Conservation (phyloP, 805 yeast species). For the Wickerhamiella spandovensis region DNA sequence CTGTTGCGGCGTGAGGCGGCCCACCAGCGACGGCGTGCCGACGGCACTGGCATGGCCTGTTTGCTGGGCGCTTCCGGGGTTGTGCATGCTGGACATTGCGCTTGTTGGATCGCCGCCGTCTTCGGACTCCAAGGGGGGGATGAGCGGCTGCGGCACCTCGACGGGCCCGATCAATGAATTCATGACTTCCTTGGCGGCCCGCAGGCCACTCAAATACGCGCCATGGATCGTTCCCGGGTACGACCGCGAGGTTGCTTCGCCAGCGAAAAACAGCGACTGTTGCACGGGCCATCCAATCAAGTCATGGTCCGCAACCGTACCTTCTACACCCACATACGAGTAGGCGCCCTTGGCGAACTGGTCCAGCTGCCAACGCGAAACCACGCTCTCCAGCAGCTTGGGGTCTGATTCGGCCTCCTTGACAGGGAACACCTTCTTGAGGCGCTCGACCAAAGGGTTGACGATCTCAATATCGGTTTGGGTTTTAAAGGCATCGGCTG, state of each 20-base stretch:
- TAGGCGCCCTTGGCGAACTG: slow-evolving; percentile 75
- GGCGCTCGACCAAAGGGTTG: slow-evolving; percentile 21
- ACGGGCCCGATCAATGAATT: slow-evolving; percentile 29
- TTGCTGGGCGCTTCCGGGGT: background rate
- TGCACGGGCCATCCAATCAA: slow-evolving; percentile 27
- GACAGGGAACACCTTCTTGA: slow-evolving; percentile 21
- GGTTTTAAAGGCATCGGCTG: slow-evolving; percentile 24
- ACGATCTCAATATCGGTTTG: slow-evolving; percentile 25
- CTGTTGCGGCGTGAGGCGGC: background rate
- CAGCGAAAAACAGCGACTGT: slow-evolving; percentile 29
- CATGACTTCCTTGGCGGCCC: slow-evolving; percentile 30
- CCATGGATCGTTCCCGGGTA: slow-evolving; percentile 33
- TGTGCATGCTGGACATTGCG: no score
- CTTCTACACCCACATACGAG: slow-evolving; percentile 31
- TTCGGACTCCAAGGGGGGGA: slow-evolving; percentile 6
- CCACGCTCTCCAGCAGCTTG: slow-evolving; percentile 28
- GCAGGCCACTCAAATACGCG: slow-evolving; percentile 30
- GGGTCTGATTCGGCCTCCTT: slow-evolving; percentile 10
- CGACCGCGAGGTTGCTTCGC: slow-evolving; percentile 31
- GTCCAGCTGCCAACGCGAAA: slow-evolving; percentile 68
- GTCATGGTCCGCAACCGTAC: slow-evolving; percentile 32
- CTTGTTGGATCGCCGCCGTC: background rate
- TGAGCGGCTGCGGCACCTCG: slow-evolving; percentile 27
- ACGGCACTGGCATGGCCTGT: background rate
- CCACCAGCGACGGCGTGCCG: background rate